Evolutionary conservation across 2,329 filamentous ascomycete species (phyloP).

Genomic region (Colletotrichum orchidophilum): DNA sequence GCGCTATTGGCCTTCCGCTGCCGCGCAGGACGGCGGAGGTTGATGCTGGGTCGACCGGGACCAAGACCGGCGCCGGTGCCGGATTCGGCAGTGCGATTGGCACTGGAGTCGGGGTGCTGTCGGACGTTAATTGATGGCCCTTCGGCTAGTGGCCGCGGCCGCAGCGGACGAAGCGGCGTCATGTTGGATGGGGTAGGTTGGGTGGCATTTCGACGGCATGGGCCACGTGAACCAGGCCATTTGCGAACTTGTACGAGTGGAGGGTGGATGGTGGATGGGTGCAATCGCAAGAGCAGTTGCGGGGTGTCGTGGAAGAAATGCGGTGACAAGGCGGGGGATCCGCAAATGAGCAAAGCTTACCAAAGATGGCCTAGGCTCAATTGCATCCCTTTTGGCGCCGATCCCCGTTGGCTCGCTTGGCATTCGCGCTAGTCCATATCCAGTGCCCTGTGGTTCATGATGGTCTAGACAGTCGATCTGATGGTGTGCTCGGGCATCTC

Average conservation of each 20-base stretch:
- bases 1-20: conserved; percentile 12
- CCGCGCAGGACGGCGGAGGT: neutral
- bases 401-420: neutral
- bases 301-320: neutral
- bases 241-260: neutral
- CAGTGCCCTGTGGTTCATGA: neutral
- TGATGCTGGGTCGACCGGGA: neutral
- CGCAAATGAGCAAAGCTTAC: neutral
- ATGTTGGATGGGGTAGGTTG: neutral
- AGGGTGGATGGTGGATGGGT: neutral
- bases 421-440: neutral
- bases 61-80: neutral
- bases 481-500: neutral
- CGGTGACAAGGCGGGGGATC: neutral
- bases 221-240: neutral
- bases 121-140: neutral
- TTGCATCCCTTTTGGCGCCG: neutral
- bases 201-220: neutral
- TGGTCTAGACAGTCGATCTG: neutral
- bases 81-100: neutral
- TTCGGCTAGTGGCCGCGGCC: neutral
- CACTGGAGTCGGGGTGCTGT: neutral
- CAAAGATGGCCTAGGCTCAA: neutral
- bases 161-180: neutral
- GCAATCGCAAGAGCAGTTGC: neutral